Conservation (phyloP, 2,329 filamentous ascomycete species). For the Calonectria hongkongensis region DNA sequence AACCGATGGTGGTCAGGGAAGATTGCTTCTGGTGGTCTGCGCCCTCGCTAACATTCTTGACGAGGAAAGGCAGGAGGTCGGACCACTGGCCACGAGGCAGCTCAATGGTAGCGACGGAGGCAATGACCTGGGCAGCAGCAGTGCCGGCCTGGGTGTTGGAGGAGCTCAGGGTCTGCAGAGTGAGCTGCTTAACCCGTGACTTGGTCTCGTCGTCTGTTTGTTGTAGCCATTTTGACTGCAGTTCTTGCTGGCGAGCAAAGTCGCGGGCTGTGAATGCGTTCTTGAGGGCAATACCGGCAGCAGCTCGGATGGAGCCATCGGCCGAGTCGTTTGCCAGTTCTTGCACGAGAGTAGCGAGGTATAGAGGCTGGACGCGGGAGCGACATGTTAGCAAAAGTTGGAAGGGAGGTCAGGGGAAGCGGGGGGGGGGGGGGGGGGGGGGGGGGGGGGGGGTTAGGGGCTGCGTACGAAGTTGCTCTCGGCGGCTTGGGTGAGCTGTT, state of each 20-base stretch:
- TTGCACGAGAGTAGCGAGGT: slow-evolving; percentile 93
- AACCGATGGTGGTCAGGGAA: slow-evolving; percentile 96
- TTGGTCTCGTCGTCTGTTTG: slow-evolving; percentile 89
- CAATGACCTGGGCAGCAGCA: slow-evolving; percentile 95
- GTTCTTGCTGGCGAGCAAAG: slow-evolving; percentile 87
- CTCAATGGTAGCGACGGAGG: slow-evolving; percentile 95
- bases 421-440: slow-evolving; percentile 46
- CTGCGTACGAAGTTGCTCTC: slow-evolving; percentile 92
- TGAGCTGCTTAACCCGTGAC: slow-evolving; percentile 89
- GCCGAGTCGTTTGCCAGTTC: slow-evolving; percentile 94
- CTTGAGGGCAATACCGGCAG: slow-evolving; percentile 96
- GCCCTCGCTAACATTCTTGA: slow-evolving; percentile 93
- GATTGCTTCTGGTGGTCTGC: slow-evolving; percentile 93
- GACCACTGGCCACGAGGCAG: slow-evolving; percentile 94
- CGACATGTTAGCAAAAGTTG: slow-evolving; percentile 51
- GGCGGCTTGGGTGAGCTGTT: slow-evolving; percentile 93
- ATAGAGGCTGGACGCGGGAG: slow-evolving; percentile 80
- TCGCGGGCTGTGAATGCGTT: slow-evolving; percentile 98
- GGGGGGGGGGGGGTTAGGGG: slow-evolving; percentile 49
- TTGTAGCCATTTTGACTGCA: slow-evolving; percentile 95
- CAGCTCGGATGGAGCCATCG: slow-evolving; percentile 89
- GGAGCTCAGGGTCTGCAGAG: slow-evolving; percentile 90
- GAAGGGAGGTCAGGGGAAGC: slow-evolving; percentile 40
- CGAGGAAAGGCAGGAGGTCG: slow-evolving; percentile 90
- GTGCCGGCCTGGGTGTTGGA: slow-evolving; percentile 88